Conservation (phyloP, 192 early-diverging fungal genomes). For the Chytriomyces sp. region DNA sequence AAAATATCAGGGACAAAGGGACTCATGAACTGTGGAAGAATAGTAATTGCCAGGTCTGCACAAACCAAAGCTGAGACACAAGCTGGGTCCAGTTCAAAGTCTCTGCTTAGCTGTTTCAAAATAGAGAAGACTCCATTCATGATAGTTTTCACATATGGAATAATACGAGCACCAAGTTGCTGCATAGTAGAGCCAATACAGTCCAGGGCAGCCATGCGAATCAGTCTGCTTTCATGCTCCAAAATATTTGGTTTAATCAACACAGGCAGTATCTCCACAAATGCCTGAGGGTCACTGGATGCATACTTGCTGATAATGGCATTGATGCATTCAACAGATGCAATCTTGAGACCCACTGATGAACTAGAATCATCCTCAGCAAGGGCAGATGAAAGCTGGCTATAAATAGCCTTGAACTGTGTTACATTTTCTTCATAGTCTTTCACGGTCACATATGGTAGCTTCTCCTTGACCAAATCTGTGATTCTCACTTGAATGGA, state of each 20-base stretch:
- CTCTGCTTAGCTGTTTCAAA: constrained; percentile 42
- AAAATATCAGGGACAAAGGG: constrained; percentile 68
- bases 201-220: constrained; percentile 49
- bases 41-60: constrained; percentile 55
- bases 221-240: constrained; percentile 19
- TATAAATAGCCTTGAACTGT: constrained; percentile 54
- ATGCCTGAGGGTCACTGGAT: constrained; percentile 59
- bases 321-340: constrained; percentile 77
- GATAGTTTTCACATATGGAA: constrained; percentile 81
- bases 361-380: constrained; percentile 40
- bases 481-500: constrained; percentile 65
- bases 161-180: constrained; percentile 74
- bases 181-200: constrained; percentile 46
- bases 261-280: constrained; percentile 55
- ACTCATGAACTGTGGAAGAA: constrained; percentile 75
- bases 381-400: constrained; percentile 43
- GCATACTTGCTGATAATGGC: constrained; percentile 72
- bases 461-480: constrained; percentile 69
- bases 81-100: constrained; percentile 8
- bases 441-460: constrained; percentile 53
- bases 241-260: constrained; percentile 31
- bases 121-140: constrained; percentile 67
- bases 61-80: constrained; percentile 55
- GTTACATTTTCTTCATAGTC: constrained; percentile 47
- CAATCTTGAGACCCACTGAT: constrained; percentile 58